Percentiles rank a stretch among this genome's conserved stretches.
Conservation (phyloP, 2,329 filamentous ascomycete species). For the Trichoderma sp. region DNA sequence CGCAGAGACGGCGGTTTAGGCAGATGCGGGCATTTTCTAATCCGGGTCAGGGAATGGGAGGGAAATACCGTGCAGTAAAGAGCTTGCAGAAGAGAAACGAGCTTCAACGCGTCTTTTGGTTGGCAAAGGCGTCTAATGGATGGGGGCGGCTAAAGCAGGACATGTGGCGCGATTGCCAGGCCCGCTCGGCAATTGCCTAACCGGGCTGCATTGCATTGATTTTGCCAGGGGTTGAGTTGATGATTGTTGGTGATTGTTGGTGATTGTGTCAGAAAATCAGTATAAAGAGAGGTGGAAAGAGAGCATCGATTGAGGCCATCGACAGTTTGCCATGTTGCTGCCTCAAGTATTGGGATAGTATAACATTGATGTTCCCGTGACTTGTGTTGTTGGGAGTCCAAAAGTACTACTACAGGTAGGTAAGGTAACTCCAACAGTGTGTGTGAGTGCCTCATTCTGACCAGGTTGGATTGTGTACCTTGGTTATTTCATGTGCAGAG, state of each 20-base stretch:
- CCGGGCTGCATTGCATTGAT: background rate
- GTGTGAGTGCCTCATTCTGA: background rate
- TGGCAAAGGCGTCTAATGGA: background rate
- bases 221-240: background rate
- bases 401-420: too few relatives aligned
- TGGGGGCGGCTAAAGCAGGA: constrained; percentile 16
- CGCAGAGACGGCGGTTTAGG: background rate
- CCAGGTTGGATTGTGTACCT: background rate
- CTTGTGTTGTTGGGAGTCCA: background rate
- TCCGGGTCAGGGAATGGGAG: background rate
- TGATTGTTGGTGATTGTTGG: too few relatives aligned
- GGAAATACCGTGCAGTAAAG: background rate
- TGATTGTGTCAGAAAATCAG: background rate
- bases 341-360: background rate
- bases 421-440: too few relatives aligned
- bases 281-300: background rate
- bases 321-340: background rate
- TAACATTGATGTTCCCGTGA: background rate
- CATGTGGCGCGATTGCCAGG: constrained; percentile 6
- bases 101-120: background rate
- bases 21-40: background rate
- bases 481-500: background rate
- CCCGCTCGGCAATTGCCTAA: constrained; percentile 14
- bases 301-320: too few relatives aligned
- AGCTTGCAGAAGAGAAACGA: background rate